phyloP scores from a whole-genome alignment of 2,329 filamentous ascomycete genomes.

The Arthrobotrys entomopaga region DNA sequence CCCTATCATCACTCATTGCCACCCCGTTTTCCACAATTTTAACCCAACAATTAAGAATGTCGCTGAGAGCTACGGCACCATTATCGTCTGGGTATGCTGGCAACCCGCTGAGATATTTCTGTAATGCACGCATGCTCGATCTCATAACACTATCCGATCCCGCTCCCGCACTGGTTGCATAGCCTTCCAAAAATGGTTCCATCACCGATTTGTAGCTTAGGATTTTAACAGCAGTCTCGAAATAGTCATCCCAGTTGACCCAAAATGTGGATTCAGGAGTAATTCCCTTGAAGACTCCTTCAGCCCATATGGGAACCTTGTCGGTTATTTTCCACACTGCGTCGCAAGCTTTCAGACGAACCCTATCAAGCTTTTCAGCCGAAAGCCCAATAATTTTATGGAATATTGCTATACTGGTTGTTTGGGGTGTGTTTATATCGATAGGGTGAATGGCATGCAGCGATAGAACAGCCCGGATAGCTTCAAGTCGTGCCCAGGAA shows the following conservation, averaged over 20 bases:
- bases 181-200: conserved; percentile 71
- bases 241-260: conserved; percentile 69
- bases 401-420: conserved; percentile 50
- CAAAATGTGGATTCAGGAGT: conserved; percentile 46
- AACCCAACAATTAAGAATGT: conserved; percentile 61
- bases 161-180: conserved; percentile 78
- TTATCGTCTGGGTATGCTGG: conserved; percentile 57
- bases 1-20: conserved; percentile 70
- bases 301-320: conserved; percentile 55
- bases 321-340: conserved; percentile 65
- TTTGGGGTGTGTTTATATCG: conserved; percentile 32
- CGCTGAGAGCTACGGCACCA: conserved; percentile 63
- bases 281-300: conserved; percentile 53
- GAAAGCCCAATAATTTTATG: conserved; percentile 71
- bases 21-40: conserved; percentile 55
- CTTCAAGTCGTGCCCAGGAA: conserved; percentile 83
- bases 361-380: conserved; percentile 88
- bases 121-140: conserved; percentile 73
- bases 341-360: conserved; percentile 74
- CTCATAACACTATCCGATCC: conserved; percentile 80
- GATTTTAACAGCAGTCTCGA: conserved; percentile 67
- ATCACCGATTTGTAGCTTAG: conserved; percentile 62
- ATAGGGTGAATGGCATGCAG: conserved; percentile 37
- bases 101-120: conserved; percentile 64
- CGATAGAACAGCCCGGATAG: conserved; percentile 72